Base-by-base conservation (phyloP, 495 filamentous ascomycete genomes). In the Arthonia radiata region DNA sequence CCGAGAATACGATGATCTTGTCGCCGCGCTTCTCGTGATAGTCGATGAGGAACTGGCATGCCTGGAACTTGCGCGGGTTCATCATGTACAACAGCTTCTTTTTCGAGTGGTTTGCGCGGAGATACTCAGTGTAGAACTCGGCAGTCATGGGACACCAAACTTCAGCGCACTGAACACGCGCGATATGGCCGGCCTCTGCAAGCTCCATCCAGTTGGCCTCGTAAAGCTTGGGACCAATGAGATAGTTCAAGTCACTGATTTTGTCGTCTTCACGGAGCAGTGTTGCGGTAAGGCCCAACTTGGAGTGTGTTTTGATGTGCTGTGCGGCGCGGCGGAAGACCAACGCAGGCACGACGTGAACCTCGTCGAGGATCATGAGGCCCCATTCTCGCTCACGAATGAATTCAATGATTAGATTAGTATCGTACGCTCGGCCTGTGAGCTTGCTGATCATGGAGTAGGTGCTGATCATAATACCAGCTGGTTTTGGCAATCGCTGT, bases 201-300 rank as follows among this genome's bases (percentile, higher is more conserved):
- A 97, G 64, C 46, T 97, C 83, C 76, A 94, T 92, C 86, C 86
- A 97, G 46, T 97, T 97, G 15, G 86, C 86, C 44, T 97, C 86
- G 48, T 91, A 97, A 1, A 97, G 59, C 41, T 97, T 97, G 3
- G 86, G 86, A 0, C 86, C 86, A 46, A 97, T 94, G 39, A 97
- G 56, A 46, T 93, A 94, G 46, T 97, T 97, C 26, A 97, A 54
- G 58, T 94, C 82, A 13, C 72, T 74, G 38, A 97, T 94, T 50
- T 93, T 93, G 59, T 97, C 82, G 43, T 97, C 86, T 44, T 97
- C 86, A 53, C 89, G 61, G 6, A 99, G 67, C 10, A 99, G 48
- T 0, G 89, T 99, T 6, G 86, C 86, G 0, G 86, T 99, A 15
- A 99, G 56, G 17, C 86, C 86, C n/a, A 99, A 64, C 43, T 99